Base-by-base conservation (phyloP, 768 basidiomycete species). In the Lactarius psammicola region DNA sequence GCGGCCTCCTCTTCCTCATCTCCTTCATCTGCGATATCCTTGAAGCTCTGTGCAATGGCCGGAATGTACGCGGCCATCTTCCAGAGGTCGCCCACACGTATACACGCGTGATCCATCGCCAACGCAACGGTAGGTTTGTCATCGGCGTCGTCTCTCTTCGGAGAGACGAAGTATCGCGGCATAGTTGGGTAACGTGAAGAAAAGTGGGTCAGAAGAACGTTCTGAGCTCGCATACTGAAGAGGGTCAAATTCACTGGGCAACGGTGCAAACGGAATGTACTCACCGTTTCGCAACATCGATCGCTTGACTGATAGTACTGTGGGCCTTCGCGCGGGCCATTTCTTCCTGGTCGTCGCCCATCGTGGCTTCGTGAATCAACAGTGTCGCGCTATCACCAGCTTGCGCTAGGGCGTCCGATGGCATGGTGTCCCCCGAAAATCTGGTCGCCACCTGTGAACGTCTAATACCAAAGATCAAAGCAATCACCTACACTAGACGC, bases 151-250 rank as follows among this genome's bases (percentile, higher is more conserved):
- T 42, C 51, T 64, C 73, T 46, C 62, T 61, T 60, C 54, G 62
- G 44, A 30, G 66, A 65, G 66, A 60, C 56, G 17, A 77, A 72
- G 13, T 80, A 63, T 26, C 60, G 65, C 31, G 93, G 93, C 73
- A 95, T 80, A 70, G 91, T 94, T 20, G 95, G 94, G 75, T 96
- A 95, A 33, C 95, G 87, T 46, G 92, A 92, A 11, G 95, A 97
- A 77, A 98, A 98, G 75, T 98, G 95, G 0, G 94, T 98, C 26
- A 98, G 83, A n/a, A 98, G 84, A 49, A 93, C 81, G 68, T 93
- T 87, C 60, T 86, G 78, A 1, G 94, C 94, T 11, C 84, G 80
- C 95, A 96, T 96, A 66, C 94, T 95, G 63, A 36, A 36, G 20
- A 51, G 4, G 59, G 23, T 44, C 64, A 15, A 51, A 56, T 65